These are phyloP conservation scores for Globisporangium apiculatum DNA, from an alignment of 352 stramenopile genomes.

Conservation along the genomic window DNA sequence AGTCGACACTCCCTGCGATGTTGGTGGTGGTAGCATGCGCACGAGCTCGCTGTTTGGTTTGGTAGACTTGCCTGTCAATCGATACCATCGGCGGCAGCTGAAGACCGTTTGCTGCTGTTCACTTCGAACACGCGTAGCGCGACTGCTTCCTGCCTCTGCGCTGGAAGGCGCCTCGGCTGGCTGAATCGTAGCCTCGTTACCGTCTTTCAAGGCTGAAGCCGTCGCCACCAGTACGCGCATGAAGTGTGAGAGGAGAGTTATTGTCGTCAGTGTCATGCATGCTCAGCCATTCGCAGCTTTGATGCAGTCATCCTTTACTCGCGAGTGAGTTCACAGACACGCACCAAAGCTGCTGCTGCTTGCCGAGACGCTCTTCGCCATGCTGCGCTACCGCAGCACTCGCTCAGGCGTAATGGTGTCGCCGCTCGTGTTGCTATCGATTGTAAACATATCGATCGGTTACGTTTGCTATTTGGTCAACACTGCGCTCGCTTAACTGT, in stretches of 20 bases:
- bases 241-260: background rate
- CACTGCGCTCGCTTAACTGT: no score
- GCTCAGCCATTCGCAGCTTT: no score
- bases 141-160: no score
- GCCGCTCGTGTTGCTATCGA: no score
- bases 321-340: no score
- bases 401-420: no score
- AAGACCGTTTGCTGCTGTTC: conserved; percentile 3
- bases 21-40: conserved; percentile 2
- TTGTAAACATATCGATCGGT: no score
- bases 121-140: background rate
- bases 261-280: background rate
- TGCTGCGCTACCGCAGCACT: no score
- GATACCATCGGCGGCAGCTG: conserved; percentile 13
- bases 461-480: no score
- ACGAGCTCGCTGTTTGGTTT: background rate
- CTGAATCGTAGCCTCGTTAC: background rate
- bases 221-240: background rate
- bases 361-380: no score
- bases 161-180: background rate
- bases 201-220: background rate
- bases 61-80: conserved; percentile 14
- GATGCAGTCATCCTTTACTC: no score
- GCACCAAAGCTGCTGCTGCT: no score
- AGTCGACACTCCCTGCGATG: background rate